Evolutionary conservation across 176 grass and related monocot genomes (phyloP), one percentile per base, ranked within the genome.

Genomic region (Poa pratensis): DNA sequence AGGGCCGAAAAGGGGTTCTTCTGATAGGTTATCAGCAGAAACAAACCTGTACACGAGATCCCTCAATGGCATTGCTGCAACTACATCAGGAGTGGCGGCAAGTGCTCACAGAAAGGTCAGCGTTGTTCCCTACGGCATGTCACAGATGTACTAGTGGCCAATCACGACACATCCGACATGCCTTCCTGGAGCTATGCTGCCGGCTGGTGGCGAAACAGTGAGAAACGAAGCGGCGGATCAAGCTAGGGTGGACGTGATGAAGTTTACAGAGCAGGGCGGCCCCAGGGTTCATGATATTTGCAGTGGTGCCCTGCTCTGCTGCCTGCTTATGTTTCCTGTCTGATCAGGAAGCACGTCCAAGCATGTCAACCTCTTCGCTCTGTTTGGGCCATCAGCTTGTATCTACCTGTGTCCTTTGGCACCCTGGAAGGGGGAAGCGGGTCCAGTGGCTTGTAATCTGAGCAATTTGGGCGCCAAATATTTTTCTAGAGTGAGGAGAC

Each of bases 111-210:
- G 91, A 79, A 95, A 98, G 86, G 89, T 89, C 2, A 65, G 93
- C 7, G 87, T 89, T 58, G 85, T 96, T 76, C 93, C 89, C 1
- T 96, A 89, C 2, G 83, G 93, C 58, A 79, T 92, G 78, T 94
- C 96, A 37, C 95, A 85, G 78, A 99, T 99, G 91, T 92, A 99
- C 84, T 96, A 92, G 84, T 61, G 64, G 3, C 81, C 4, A 16
- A 55, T 71, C 54, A 82, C 20, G 22, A 82, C 5, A 20, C 37
- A 78, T 84, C 80, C 43, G 77, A 32, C 49, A 62, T 80, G 80
- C 60, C 43, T 77, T 77, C 53, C 8, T 43, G 70, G 62, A 81
- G 35, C 10, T 63, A 34, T 61, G 85, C 77, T 77, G 28, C 60
- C 26, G 6, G 64, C 19, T 19, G 9, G 52, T 58, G 48, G 74